Base-by-base conservation (phyloP, 306 rosid species). In the Cercis canadensis region DNA sequence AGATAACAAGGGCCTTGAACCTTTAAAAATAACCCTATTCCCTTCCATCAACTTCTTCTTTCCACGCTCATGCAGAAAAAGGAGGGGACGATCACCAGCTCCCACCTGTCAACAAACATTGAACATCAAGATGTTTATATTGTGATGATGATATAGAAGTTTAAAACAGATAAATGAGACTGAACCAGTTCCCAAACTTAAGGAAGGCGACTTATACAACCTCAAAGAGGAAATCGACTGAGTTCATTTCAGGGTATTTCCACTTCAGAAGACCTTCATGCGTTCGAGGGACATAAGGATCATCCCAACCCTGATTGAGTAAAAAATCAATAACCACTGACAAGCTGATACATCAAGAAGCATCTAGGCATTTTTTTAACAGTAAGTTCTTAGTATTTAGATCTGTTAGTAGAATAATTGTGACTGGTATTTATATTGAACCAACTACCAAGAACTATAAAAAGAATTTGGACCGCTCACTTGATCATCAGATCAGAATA, bases 181-280 rank as follows among this genome's bases (percentile, higher is more conserved):
- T 3, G 13, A 67, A 45, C 40, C 68, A 60, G 69, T 31, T 55
- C 75, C 69, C 53, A 67, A 62, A n/a, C 53, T 53, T 75, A 57
- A 58, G 18, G 74, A 8, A 36, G 75, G 75, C 34, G 33, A 57
- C 59, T 55, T 18, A 37, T 54, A 84, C 86, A 61, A 94, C 98
- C 98, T 94, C 98, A 19, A 70, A 94, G 15, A 86, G 85, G 75
- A 94, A 94, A 82, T 94, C 98, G 50, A 94, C 92, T 24, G 98
- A 87, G 88, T 94, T 94, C 98, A 94, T 80, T 50, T 86, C 84
- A 15, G 95, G 82, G 78, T 84, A 91, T 79, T 94, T 94, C 98
- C 98, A 94, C 83, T 90, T 94, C 82, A 94, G 76, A 80, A 94
- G 98, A 46, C 98, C 98, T 85, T 89, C 97, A 77, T 94, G 98